These are phyloP conservation scores for Linnemannia exigua DNA, from an alignment of 192 early-diverging fungal genomes.

Conservation along the genomic window DNA sequence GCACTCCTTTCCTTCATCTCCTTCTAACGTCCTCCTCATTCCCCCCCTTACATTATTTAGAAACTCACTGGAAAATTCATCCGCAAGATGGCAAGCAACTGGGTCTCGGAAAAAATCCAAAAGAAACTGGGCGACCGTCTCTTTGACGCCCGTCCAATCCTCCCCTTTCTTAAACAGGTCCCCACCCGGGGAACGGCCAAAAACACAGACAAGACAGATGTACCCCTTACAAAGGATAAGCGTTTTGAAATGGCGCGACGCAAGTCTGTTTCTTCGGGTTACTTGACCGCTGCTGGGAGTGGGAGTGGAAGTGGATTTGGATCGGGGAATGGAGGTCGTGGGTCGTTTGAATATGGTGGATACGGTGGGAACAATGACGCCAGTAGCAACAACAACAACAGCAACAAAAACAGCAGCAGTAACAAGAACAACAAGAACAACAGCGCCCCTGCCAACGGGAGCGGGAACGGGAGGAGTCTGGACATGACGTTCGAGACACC, in stretches of 20 bases:
- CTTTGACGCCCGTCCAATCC: slow-evolving; percentile 33
- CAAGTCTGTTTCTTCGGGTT: slow-evolving; percentile 44
- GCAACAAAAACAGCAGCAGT: too few relatives aligned
- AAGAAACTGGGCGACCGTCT: slow-evolving; percentile 27
- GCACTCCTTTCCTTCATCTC: neutral
- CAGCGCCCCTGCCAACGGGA: neutral
- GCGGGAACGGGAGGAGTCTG: neutral
- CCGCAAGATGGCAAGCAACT: slow-evolving; percentile 37
- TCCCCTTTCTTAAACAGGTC: slow-evolving; percentile 30
- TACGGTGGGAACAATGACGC: neutral
- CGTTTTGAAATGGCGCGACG: slow-evolving; percentile 34
- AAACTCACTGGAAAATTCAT: slow-evolving; percentile 42
- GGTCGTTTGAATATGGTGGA: neutral
- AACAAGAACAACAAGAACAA: too few relatives aligned
- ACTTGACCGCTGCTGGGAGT: neutral
- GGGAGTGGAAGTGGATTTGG: neutral
- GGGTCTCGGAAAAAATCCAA: slow-evolving; percentile 16
- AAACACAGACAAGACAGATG: slow-evolving; percentile 21
- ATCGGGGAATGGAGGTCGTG: neutral
- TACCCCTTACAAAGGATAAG: slow-evolving; percentile 31
- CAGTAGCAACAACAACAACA: too few relatives aligned
- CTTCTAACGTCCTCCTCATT: neutral
- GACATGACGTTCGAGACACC: slow-evolving; percentile 22
- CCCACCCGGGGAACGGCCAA: slow-evolving; percentile 20
- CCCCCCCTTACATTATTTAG: neutral